Evolutionary conservation across 1,139 yeast genomes (phyloP).

Genomic region (Pneumocystis murina): DNA sequence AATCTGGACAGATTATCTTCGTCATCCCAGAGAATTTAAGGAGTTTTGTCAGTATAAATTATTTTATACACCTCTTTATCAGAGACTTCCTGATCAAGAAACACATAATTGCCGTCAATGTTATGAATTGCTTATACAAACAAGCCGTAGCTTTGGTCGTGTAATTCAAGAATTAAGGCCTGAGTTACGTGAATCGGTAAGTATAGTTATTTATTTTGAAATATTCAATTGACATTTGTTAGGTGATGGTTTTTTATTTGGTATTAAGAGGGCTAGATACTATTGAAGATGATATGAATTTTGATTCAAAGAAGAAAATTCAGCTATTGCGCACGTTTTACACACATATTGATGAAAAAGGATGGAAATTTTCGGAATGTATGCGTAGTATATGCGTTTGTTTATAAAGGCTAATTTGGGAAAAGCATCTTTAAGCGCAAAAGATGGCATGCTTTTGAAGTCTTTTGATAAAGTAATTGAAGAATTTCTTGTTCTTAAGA

Average conservation of each 20-base stretch:
- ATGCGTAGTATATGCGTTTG: conserved; percentile 16
- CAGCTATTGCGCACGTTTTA: conserved; percentile 61
- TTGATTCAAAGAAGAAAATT: conserved; percentile 54
- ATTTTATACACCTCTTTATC: conserved; percentile 34
- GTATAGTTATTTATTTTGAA: background rate
- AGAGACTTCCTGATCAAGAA: conserved; percentile 33
- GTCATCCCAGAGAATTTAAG: conserved; percentile 16
- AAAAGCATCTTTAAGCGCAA: conserved; percentile 50
- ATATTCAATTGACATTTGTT: background rate
- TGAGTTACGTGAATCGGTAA: conserved; percentile 60
- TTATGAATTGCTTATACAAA: conserved; percentile 46
- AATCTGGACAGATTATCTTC: conserved; percentile 2
- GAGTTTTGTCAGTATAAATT: conserved; percentile 17
- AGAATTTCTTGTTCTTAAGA: conserved; percentile 59
- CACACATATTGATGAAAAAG: conserved; percentile 42
- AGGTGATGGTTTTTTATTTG: conserved; percentile 59
- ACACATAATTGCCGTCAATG: conserved; percentile 44
- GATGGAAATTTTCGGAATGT: conserved; percentile 62
- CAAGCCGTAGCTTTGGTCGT: conserved; percentile 85
- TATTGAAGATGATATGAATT: conserved; percentile 88
- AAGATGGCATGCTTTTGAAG: conserved; percentile 63
- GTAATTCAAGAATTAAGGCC: conserved; percentile 88
- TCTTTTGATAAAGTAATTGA: conserved; percentile 55
- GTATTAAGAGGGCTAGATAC: conserved; percentile 87
- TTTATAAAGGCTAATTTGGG: background rate